Conservation (phyloP, 495 filamentous ascomycete genomes). For the Daldinia grandis region DNA sequence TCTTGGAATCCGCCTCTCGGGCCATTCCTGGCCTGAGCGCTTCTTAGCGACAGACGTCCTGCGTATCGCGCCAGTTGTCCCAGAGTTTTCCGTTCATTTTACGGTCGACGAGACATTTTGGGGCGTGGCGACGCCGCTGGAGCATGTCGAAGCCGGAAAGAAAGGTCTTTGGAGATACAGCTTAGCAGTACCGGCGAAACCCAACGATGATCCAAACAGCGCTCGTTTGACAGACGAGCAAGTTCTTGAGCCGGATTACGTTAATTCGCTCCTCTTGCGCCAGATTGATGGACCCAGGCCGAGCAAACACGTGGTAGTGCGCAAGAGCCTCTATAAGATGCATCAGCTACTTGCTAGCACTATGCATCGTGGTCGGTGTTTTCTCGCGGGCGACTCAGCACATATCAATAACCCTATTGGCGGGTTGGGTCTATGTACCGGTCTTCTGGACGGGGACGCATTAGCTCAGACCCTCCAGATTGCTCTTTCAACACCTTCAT, state of each 20-base stretch:
- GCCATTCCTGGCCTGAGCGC: slow-evolving; percentile 23
- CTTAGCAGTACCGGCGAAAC: slow-evolving; percentile 16
- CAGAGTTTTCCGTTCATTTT: slow-evolving; percentile 16
- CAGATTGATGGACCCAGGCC: slow-evolving; percentile 21
- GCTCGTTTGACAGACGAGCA: slow-evolving; percentile 9
- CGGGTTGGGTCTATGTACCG: slow-evolving; percentile 17
- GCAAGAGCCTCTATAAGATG: slow-evolving; percentile 27
- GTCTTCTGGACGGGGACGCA: slow-evolving; percentile 19
- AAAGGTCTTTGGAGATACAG: slow-evolving; percentile 20
- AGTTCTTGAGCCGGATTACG: slow-evolving; percentile 16
- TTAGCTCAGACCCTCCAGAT: slow-evolving; percentile 12
- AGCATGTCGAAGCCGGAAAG: slow-evolving; percentile 16
- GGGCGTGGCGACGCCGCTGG: slow-evolving; percentile 13
- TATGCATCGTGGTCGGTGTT: slow-evolving; percentile 22
- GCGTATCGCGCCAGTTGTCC: slow-evolving; percentile 12
- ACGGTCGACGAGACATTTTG: slow-evolving; percentile 19
- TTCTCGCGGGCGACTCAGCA: slow-evolving; percentile 21
- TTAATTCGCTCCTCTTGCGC: slow-evolving; percentile 14
- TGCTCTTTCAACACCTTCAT: slow-evolving; percentile 1
- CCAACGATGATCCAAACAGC: slow-evolving; percentile 1
- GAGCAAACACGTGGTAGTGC: slow-evolving; percentile 11
- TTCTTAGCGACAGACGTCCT: slow-evolving; percentile 20
- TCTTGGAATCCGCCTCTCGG: slow-evolving; percentile 17
- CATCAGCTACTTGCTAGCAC: slow-evolving; percentile 22
- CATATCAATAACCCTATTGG: slow-evolving; percentile 24